A percentile compares a stretch with the other conserved stretches of the same genome.
Evolutionary conservation across 768 basidiomycete species (phyloP).

Genomic region (Termitomyces sp.): DNA sequence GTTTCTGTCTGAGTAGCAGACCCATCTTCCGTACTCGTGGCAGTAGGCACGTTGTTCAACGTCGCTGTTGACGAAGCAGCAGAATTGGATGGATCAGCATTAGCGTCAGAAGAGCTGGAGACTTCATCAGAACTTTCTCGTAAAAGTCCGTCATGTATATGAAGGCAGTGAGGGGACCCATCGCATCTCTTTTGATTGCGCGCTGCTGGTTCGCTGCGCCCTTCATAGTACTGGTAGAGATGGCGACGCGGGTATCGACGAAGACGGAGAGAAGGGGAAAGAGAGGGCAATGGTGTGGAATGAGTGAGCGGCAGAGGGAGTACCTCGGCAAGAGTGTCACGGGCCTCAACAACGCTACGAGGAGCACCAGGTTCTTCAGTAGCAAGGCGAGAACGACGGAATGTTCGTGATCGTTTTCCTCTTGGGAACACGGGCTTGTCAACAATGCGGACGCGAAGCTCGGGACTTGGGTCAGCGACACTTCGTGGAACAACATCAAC

Average conservation of each 20-base stretch:
- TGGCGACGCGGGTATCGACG: slow-evolving; percentile 15
- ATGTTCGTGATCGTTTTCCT: slow-evolving; percentile 16
- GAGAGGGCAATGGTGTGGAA: not conserved
- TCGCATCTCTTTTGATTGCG: slow-evolving; percentile 7
- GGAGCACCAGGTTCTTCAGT: slow-evolving; percentile 17
- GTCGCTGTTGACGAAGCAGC: not conserved
- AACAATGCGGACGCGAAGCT: slow-evolving; percentile 21
- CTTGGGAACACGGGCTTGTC: slow-evolving; percentile 19
- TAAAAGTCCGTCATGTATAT: not conserved
- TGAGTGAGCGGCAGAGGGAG: not conserved
- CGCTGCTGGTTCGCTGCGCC: slow-evolving; percentile 10
- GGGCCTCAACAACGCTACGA: slow-evolving; percentile 20
- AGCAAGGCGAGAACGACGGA: slow-evolving; percentile 23
- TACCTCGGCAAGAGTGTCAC: slow-evolving; percentile 16
- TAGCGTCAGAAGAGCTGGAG: not conserved
- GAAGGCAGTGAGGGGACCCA: not conserved
- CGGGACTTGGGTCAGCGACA: slow-evolving; percentile 17
- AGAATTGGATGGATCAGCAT: not conserved
- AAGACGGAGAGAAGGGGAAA: not conserved
- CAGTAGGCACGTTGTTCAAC: not conserved
- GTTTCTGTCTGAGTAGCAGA: not conserved
- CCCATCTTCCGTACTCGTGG: not conserved
- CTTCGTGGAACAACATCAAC: slow-evolving; percentile 19
- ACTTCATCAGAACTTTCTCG: not conserved
- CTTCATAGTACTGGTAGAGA: slow-evolving; percentile 22